These are phyloP conservation scores for Hordeum pubiflorum DNA, from an alignment of 202 grass and related monocot genomes.

Conservation along the genomic window DNA sequence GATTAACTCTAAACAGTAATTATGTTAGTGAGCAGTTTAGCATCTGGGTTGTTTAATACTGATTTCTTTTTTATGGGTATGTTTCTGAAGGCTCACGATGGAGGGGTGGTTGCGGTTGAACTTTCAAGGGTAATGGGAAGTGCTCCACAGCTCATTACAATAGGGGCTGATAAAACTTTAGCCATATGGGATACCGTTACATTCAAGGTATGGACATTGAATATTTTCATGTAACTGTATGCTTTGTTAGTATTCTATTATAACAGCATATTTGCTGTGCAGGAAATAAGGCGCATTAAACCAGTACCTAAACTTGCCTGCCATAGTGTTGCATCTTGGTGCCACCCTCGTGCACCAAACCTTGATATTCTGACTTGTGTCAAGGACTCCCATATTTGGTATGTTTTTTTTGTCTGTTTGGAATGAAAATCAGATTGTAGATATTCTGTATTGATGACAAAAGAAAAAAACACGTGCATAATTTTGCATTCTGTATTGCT, in stretches of 20 bases:
- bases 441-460: constrained; percentile 12
- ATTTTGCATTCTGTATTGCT: constrained; percentile 16
- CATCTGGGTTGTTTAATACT: constrained; percentile 11
- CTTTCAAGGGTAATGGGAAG: constrained; percentile 95
- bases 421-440: neutral
- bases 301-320: constrained; percentile 96
- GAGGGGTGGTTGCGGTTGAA: constrained; percentile 93
- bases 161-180: constrained; percentile 97
- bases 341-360: constrained; percentile 93
- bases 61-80: constrained; percentile 13
- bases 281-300: constrained; percentile 99
- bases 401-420: constrained; percentile 4
- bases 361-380: constrained; percentile 99
- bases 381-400: constrained; percentile 99
- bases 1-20: neutral
- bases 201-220: constrained; percentile 63
- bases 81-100: constrained; percentile 81
- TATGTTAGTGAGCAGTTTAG: neutral
- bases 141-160: constrained; percentile 96
- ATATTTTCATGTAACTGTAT: constrained; percentile 9
- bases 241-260: constrained; percentile 19
- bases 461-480: neutral
- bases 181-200: constrained; percentile 98
- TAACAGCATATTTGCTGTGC: constrained; percentile 21
- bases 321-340: constrained; percentile 98